Percentiles rank a stretch among this genome's conserved stretches.
Evolutionary conservation across 805 yeast genomes (phyloP).

Genomic region (Dipodascus geniculatus): DNA sequence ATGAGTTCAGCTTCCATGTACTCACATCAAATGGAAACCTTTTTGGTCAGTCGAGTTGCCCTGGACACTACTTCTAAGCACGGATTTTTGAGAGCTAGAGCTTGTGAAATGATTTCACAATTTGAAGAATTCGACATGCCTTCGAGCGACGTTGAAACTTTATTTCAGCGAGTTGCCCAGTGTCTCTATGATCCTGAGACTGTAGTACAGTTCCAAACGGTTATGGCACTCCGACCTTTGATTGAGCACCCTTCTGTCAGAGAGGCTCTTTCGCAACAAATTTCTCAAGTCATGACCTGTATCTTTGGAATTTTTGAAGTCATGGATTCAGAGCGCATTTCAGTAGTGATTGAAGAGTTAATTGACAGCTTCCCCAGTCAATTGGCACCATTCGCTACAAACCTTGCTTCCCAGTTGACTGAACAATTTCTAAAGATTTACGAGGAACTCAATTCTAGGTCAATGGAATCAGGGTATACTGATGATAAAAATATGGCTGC

Average conservation of each 20-base stretch:
- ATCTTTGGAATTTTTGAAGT: conserved; percentile 62
- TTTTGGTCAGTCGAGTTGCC: conserved; percentile 50
- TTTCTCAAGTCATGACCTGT: conserved; percentile 73
- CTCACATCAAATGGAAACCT: conserved; percentile 42
- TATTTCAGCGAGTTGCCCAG: conserved; percentile 24
- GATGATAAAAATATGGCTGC: conserved; percentile 76
- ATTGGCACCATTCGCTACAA: conserved; percentile 82
- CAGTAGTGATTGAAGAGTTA: conserved; percentile 90
- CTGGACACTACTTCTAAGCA: conserved; percentile 59
- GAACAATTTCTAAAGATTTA: conserved; percentile 66
- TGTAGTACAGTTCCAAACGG: conserved; percentile 79
- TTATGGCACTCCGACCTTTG: conserved; percentile 75
- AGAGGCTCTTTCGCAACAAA: conserved; percentile 53
- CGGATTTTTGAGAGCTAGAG: conserved; percentile 55
- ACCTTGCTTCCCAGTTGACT: conserved; percentile 41
- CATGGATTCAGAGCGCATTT: conserved; percentile 75
- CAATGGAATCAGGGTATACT: conserved; percentile 28
- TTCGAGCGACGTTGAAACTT: conserved; percentile 57
- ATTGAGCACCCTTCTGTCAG: conserved; percentile 53
- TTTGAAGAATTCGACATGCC: conserved; percentile 50
- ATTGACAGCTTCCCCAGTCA: conserved; percentile 82
- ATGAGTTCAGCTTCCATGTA: not conserved
- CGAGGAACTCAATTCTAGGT: conserved; percentile 38
- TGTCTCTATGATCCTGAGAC: conserved; percentile 40
- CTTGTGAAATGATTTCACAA: conserved; percentile 38